Evolutionary conservation across 202 grass and related monocot genomes (phyloP), one percentile per base, ranked within the genome.

Genomic region (Musa balbisiana): DNA sequence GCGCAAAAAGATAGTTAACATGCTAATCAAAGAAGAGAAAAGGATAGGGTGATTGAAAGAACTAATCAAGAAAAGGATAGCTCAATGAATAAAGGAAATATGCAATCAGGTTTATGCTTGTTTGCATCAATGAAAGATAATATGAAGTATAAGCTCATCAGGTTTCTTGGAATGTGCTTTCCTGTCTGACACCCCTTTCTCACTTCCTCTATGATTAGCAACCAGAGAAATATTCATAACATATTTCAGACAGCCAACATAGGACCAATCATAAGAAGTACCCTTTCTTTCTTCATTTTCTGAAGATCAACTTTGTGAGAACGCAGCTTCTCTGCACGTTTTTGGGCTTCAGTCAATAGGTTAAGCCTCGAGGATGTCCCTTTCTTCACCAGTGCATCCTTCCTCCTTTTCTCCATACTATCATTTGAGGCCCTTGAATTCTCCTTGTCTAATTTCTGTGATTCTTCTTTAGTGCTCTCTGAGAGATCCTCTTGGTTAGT

Each of bases 211-310:
- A 10, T 56, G 24, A 56, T 9, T 33, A 25, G 24, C 29, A 77
- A 24, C 20, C n/a, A 74, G 33, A 16, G 11, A 16, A 17, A 80
- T 15, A 80, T 65, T 55, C 11, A 27, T 14, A 53, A 72, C 5
- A 43, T 43, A 96, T 8, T 81, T 52, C 59, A 59, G 43, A 68
- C 59, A 54, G 29, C 8, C 76, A 13, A 29, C 27, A 21, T n/a
- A 54, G 56, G 12, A 55, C 65, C 27, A 59, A 64, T 51, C 51
- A 66, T 78, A 77, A 83, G 75, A 25, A 53, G 43, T 79, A 94
- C 95, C 91, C 86, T 79, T 74, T 99, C 89, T 80, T 94, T 99
- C 84, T 99, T 99, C 72, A 87, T 53, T 86, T 99, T 99, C 56
- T 90, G 89, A 78, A 99, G 91, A 76, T 94, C 87, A 11, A 83